A percentile compares a stretch with the other conserved stretches of the same genome.
Conservation (phyloP, 192 early-diverging fungal species). For the Umbelopsis sp. region DNA sequence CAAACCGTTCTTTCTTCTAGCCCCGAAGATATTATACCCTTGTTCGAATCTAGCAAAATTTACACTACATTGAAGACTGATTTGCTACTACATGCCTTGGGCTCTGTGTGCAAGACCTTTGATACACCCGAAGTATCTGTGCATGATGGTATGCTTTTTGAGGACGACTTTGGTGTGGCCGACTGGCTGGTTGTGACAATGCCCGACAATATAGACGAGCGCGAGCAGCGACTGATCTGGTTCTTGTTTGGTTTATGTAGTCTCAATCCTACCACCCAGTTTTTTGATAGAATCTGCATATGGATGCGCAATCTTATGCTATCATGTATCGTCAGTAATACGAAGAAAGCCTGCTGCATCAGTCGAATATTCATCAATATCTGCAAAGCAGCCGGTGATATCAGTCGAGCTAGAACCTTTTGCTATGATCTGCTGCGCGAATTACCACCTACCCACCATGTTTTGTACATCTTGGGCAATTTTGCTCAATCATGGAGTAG, state of each 20-base stretch:
- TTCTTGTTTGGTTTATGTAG: slow-evolving; percentile 1
- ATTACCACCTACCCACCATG: not conserved
- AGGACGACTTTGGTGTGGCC: slow-evolving; percentile 4
- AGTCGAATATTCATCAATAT: slow-evolving; percentile 12
- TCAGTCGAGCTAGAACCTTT: not conserved
- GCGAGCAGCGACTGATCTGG: slow-evolving; percentile 7
- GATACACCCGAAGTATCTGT: not conserved
- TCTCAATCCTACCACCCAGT: not conserved
- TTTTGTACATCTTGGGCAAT: not conserved
- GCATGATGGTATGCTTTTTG: not conserved
- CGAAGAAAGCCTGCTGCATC: not conserved
- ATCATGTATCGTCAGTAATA: not conserved
- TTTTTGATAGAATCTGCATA: not conserved
- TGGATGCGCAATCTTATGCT: not conserved
- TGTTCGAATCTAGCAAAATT: not conserved
- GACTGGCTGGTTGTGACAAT: slow-evolving; percentile 1
- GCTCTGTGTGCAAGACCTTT: not conserved
- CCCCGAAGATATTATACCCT: not conserved
- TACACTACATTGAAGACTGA: slow-evolving; percentile 17
- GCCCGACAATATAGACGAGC: not conserved
- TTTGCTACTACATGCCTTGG: slow-evolving; percentile 7
- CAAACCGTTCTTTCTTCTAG: not conserved
- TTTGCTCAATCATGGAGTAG: slow-evolving; percentile 13
- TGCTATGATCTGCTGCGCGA: slow-evolving; percentile 6
- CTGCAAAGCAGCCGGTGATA: slow-evolving; percentile 2